Percentiles rank a stretch among this genome's conserved stretches.
phyloP scores from a whole-genome alignment of 2,329 filamentous ascomycete species.

The Byssothecium circinans region DNA sequence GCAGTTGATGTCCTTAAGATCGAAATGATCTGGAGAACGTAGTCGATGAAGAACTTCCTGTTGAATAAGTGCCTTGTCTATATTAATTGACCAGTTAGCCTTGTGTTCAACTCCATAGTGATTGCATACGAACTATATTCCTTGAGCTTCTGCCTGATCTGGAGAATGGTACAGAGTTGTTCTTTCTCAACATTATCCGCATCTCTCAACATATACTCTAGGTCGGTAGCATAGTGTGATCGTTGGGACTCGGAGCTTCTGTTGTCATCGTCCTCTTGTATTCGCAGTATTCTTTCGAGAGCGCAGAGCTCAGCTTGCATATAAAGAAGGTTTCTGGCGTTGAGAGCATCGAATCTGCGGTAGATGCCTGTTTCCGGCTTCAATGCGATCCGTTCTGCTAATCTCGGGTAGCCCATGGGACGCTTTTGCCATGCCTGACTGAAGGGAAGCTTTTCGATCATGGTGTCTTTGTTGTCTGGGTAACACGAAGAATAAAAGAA shows the following conservation, averaged over 20 bases:
- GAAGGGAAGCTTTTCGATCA: too few species aligned
- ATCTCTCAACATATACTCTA: not conserved
- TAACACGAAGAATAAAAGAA: too few species aligned
- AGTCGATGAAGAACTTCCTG: constrained; percentile 2
- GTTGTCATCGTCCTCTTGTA: not conserved
- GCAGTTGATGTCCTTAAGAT: constrained; percentile 10
- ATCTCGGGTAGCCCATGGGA: constrained; percentile 19
- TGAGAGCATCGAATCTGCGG: constrained; percentile 16
- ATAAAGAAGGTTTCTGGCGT: constrained; percentile 7
- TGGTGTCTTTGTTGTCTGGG: too few species aligned
- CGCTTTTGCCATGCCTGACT: too few species aligned
- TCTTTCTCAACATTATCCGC: not conserved
- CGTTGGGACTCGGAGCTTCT: not conserved
- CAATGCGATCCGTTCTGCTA: constrained; percentile 12
- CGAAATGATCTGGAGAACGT: constrained; percentile 2
- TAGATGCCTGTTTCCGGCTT: constrained; percentile 16
- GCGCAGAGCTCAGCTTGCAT: constrained; percentile 3
- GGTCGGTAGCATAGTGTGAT: constrained; percentile 1
- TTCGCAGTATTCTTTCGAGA: constrained; percentile 2
- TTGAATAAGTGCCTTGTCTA: constrained; percentile 9
- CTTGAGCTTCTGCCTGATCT: constrained; percentile 3
- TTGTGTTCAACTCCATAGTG: too few species aligned
- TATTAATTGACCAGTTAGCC: not conserved
- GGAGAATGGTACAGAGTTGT: constrained; percentile 1
- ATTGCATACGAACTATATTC: constrained; percentile 10